Percentiles rank a stretch among this genome's conserved stretches.
Evolutionary conservation across 805 yeast species (phyloP).

Genomic region (Candida berthetii): DNA sequence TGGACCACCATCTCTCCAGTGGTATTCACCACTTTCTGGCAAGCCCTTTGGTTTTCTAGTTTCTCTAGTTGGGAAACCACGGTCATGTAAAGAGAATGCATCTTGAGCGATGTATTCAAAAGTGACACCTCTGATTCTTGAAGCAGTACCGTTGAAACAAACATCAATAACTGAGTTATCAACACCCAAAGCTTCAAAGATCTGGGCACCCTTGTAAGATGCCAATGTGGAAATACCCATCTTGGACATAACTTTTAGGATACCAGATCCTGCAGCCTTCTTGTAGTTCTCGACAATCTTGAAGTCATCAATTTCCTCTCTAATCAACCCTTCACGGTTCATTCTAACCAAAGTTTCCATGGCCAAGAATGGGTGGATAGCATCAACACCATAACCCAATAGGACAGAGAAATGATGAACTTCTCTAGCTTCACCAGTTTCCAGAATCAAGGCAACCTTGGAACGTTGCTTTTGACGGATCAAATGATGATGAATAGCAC

Average conservation of each 20-base stretch:
- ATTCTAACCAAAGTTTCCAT: slow-evolving; percentile 83
- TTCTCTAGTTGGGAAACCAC: slow-evolving; percentile 79
- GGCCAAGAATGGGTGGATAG: slow-evolving; percentile 88
- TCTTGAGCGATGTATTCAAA: slow-evolving; percentile 96
- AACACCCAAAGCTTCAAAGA: slow-evolving; percentile 93
- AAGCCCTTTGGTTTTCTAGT: slow-evolving; percentile 63
- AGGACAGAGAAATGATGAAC: slow-evolving; percentile 94
- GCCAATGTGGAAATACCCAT: slow-evolving; percentile 99
- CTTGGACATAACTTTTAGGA: slow-evolving; percentile 95
- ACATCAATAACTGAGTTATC: slow-evolving; percentile 93
- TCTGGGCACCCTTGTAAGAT: slow-evolving; percentile 98
- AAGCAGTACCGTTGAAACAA: slow-evolving; percentile 96
- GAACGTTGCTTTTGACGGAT: slow-evolving; percentile 96
- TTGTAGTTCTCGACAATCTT: slow-evolving; percentile 72
- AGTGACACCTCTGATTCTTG: slow-evolving; percentile 92
- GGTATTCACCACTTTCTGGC: slow-evolving; percentile 95
- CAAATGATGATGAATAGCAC: slow-evolving; percentile 95
- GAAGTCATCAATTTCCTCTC: slow-evolving; percentile 49
- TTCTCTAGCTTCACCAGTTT: slow-evolving; percentile 96
- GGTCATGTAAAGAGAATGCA: slow-evolving; percentile 88
- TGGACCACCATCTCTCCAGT: slow-evolving; percentile 99
- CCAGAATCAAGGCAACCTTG: slow-evolving; percentile 84
- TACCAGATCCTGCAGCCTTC: slow-evolving; percentile 83
- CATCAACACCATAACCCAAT: slow-evolving; percentile 97
- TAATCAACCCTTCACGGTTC: slow-evolving; percentile 72